Evolutionary conservation across 2,329 filamentous ascomycete species (phyloP).

Genomic region (Xylariaceae sp.): DNA sequence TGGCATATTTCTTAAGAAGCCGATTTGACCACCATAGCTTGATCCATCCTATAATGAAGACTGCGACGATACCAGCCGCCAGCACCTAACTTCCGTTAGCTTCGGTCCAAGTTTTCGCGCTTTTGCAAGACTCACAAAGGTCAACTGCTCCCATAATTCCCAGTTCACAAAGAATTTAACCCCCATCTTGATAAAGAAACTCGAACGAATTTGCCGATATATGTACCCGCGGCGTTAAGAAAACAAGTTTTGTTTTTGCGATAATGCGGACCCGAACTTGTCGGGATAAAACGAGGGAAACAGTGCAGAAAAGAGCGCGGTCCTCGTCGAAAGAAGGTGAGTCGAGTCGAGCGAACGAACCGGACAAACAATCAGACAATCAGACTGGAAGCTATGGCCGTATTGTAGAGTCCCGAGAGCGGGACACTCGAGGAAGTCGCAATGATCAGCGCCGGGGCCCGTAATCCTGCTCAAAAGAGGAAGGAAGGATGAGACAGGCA

Average conservation of each 20-base stretch:
- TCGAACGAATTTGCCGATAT: slow-evolving; percentile 19
- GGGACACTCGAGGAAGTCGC: slow-evolving; percentile 1
- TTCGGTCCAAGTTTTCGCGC: not conserved
- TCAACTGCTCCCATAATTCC: slow-evolving; percentile 85
- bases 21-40: slow-evolving; percentile 63
- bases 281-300: not conserved
- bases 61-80: slow-evolving; percentile 62
- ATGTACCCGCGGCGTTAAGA: slow-evolving; percentile 16
- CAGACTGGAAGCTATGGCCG: not conserved
- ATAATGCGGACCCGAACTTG: not conserved
- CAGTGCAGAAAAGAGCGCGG: slow-evolving; percentile 7
- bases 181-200: slow-evolving; percentile 32
- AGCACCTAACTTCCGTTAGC: slow-evolving; percentile 54
- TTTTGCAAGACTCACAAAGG: slow-evolving; percentile 59
- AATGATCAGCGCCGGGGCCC: not conserved
- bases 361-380: not conserved
- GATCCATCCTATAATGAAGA: slow-evolving; percentile 61
- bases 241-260: slow-evolving; percentile 14
- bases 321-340: not conserved
- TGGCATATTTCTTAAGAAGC: slow-evolving; percentile 50
- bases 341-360: slow-evolving; percentile 1
- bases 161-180: slow-evolving; percentile 60
- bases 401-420: not conserved
- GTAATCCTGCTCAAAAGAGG: not conserved
- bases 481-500: slow-evolving; percentile 2